These are phyloP conservation scores for Candida sithepensis DNA, from an alignment of 805 yeast species.

Conservation along the genomic window DNA sequence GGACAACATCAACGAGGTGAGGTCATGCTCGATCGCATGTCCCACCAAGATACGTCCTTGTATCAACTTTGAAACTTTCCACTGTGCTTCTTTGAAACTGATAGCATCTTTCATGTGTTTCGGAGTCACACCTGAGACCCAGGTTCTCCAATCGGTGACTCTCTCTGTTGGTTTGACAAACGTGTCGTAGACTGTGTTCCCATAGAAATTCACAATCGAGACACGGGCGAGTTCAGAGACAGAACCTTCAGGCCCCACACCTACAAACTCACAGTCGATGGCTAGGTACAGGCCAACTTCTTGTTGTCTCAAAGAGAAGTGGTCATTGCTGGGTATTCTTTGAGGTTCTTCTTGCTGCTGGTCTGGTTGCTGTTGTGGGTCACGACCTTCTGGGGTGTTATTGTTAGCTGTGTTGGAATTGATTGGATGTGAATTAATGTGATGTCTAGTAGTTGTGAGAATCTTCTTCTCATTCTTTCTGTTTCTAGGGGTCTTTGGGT, in stretches of 20 bases:
- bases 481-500: not conserved
- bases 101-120: conserved; percentile 65
- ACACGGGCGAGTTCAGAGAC: conserved; percentile 80
- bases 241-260: conserved; percentile 72
- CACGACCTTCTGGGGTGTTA: too few species aligned
- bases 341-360: conserved; percentile 5
- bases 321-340: conserved; percentile 1
- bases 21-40: conserved; percentile 79
- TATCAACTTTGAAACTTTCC: conserved; percentile 48
- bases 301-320: conserved; percentile 20
- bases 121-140: conserved; percentile 85
- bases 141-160: conserved; percentile 89
- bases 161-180: conserved; percentile 72
- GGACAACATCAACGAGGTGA: conserved; percentile 60
- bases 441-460: conserved; percentile 1
- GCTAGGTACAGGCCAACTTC: conserved; percentile 73
- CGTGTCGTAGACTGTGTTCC: conserved; percentile 64
- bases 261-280: conserved; percentile 93
- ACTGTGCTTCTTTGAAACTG: conserved; percentile 63
- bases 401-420: not conserved
- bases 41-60: conserved; percentile 67
- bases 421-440: not conserved
- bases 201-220: conserved; percentile 80
- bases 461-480: conserved; percentile 3
- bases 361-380: not conserved